Conservation (phyloP, 1,139 yeast species). For the Geotrichum reessii region DNA sequence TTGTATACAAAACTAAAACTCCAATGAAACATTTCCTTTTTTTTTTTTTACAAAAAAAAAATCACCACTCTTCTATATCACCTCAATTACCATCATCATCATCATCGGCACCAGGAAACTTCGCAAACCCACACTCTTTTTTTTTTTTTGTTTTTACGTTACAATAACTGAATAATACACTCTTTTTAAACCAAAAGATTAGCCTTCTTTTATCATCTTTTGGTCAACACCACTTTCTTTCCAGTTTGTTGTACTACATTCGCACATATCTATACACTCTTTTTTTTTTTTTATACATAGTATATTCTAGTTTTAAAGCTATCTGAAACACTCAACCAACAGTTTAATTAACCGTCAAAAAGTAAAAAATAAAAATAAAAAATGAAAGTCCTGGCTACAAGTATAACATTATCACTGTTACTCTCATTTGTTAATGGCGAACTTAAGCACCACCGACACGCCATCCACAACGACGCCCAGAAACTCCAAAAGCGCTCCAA, state of each 20-base stretch:
- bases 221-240: background rate
- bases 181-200: background rate
- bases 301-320: background rate
- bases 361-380: too few relatives aligned
- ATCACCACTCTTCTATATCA: background rate
- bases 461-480: constrained; percentile 1
- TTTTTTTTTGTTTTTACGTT: background rate
- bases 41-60: background rate
- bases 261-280: background rate
- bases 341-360: too few relatives aligned
- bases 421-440: background rate
- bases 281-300: background rate
- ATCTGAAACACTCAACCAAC: background rate
- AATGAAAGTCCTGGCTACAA: constrained; percentile 1
- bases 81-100: background rate
- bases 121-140: background rate
- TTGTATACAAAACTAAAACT: too few relatives aligned
- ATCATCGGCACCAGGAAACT: background rate
- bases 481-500: constrained; percentile 22
- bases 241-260: background rate
- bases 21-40: background rate
- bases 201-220: background rate
- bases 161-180: background rate
- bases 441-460: background rate
- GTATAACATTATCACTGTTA: background rate